phyloP scores from a whole-genome alignment of 768 basidiomycete species.

The Boletus subcaerulescens region DNA sequence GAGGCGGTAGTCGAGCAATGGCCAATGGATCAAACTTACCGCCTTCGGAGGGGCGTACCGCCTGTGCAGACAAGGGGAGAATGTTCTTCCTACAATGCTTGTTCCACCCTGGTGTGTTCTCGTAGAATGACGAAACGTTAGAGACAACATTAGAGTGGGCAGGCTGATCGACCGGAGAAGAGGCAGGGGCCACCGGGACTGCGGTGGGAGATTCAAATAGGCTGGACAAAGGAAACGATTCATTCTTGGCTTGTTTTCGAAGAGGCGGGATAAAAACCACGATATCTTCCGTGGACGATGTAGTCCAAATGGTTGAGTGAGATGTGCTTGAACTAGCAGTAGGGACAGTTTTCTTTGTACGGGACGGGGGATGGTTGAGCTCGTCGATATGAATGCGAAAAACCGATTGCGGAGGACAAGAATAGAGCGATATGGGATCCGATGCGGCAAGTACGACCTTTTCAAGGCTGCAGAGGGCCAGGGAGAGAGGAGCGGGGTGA shows the following conservation, averaged over 20 bases:
- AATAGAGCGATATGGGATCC: conserved; percentile 25
- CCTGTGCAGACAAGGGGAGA: conserved; percentile 20
- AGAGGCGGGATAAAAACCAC: conserved; percentile 21
- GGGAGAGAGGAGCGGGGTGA: conserved; percentile 40
- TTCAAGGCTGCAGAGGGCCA: conserved; percentile 35
- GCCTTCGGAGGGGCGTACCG: conserved; percentile 12
- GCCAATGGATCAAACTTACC: conserved; percentile 23
- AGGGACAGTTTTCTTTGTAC: neutral
- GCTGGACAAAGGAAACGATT: neutral
- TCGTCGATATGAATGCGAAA: conserved; percentile 28
- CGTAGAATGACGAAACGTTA: conserved; percentile 21
- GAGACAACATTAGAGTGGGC: neutral
- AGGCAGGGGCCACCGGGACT: neutral
- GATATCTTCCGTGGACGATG: conserved; percentile 8
- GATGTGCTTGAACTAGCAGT: neutral
- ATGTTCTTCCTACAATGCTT: conserved; percentile 1
- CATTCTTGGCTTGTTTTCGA: conserved; percentile 1
- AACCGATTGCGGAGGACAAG: conserved; percentile 23
- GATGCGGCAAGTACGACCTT: conserved; percentile 9
- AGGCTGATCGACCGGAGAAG: neutral
- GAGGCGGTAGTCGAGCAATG: conserved; percentile 25
- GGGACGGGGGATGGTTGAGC: conserved; percentile 6
- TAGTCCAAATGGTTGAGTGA: conserved; percentile 1
- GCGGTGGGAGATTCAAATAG: neutral
- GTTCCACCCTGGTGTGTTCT: neutral